Evolutionary conservation across 768 basidiomycete species (phyloP).

Genomic region (Boletales sp.): DNA sequence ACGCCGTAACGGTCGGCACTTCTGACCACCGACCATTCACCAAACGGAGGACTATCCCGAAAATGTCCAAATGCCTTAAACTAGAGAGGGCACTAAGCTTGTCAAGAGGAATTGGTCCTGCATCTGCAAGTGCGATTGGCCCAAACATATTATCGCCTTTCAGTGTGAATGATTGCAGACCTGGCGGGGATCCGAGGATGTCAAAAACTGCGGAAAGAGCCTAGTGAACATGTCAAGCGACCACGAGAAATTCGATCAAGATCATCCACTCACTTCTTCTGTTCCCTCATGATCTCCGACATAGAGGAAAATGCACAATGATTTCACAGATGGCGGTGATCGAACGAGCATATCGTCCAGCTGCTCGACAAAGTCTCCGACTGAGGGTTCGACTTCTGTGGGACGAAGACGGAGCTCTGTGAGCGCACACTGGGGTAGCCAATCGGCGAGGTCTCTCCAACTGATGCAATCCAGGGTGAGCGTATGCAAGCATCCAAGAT

Average conservation of each 20-base stretch:
- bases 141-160: not conserved
- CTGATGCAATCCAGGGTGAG: not conserved
- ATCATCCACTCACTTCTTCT: too few species aligned
- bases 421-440: conserved; percentile 1
- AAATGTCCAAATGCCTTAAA: not conserved
- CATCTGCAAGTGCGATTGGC: not conserved
- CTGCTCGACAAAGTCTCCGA: not conserved
- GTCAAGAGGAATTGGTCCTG: not conserved
- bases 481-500: not conserved
- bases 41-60: not conserved
- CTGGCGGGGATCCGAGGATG: not conserved
- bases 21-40: conserved; percentile 5
- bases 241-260: too few species aligned
- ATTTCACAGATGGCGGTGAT: not conserved
- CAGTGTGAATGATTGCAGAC: conserved; percentile 4
- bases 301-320: not conserved
- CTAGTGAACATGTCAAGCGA: conserved; percentile 3
- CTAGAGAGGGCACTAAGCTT: not conserved
- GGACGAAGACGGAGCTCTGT: not conserved
- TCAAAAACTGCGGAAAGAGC: not conserved
- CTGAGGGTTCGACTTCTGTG: too few species aligned
- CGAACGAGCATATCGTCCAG: not conserved
- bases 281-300: too few species aligned
- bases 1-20: not conserved
- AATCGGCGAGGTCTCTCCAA: not conserved